phyloP scores from a whole-genome alignment of 805 yeast genomes.

The Isabelozyma heimii region DNA sequence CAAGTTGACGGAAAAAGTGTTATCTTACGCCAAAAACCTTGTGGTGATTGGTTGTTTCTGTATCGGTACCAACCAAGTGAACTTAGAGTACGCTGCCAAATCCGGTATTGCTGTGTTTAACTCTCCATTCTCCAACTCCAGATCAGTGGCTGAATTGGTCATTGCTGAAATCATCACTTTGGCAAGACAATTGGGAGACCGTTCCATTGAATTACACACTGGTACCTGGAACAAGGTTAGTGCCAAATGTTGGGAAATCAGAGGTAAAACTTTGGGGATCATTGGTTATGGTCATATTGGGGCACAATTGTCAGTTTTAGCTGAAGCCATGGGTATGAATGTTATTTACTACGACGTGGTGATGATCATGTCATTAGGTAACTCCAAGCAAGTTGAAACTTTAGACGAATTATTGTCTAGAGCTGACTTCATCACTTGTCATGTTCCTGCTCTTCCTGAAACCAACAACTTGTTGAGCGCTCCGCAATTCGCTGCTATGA shows the following conservation, averaged over 20 bases:
- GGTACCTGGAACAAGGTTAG: slow-evolving; percentile 98
- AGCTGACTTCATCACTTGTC: slow-evolving; percentile 88
- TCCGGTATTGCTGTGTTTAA: slow-evolving; percentile 95
- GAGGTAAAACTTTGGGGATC: slow-evolving; percentile 97
- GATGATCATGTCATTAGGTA: slow-evolving; percentile 96
- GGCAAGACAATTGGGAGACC: slow-evolving; percentile 96
- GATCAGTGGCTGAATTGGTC: slow-evolving; percentile 97
- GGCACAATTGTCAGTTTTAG: slow-evolving; percentile 91
- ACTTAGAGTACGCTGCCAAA: slow-evolving; percentile 85
- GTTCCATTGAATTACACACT: slow-evolving; percentile 92
- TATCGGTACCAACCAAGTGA: slow-evolving; percentile 98
- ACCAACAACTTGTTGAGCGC: slow-evolving; percentile 86
- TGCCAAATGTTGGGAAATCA: slow-evolving; percentile 96
- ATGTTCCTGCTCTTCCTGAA: slow-evolving; percentile 93
- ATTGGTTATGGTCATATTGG: slow-evolving; percentile 99
- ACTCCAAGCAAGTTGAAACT: slow-evolving; percentile 87
- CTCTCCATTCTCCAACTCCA: slow-evolving; percentile 97
- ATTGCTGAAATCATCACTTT: slow-evolving; percentile 91
- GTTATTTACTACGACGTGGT: slow-evolving; percentile 88
- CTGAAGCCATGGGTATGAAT: slow-evolving; percentile 97
- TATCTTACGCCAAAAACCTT: slow-evolving; percentile 84
- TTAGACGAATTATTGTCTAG: slow-evolving; percentile 75
- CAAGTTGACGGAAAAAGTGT: slow-evolving; percentile 72
- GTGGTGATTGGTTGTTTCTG: slow-evolving; percentile 96
- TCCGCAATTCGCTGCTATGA: slow-evolving; percentile 94